Conservation (phyloP, 495 filamentous ascomycete species). For the Neurospora sp. region DNA sequence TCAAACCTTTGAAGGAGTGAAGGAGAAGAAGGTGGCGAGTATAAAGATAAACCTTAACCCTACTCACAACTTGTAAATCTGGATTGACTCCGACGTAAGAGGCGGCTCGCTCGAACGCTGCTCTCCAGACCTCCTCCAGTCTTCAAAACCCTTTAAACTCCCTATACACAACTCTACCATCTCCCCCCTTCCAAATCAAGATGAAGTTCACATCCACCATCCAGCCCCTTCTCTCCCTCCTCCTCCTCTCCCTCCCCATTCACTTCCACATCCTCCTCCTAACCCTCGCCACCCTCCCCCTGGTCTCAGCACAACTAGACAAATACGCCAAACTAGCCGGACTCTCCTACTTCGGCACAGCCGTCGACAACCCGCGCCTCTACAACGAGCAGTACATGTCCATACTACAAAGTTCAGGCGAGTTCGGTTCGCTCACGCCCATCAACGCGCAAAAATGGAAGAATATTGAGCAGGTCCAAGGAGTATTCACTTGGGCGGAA, state of each 20-base stretch:
- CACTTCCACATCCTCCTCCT: background rate
- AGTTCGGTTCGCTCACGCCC: constrained; percentile 47
- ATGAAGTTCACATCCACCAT: background rate
- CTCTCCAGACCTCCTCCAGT: background rate
- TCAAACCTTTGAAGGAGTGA: background rate
- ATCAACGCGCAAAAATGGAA: constrained; percentile 44
- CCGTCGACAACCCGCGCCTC: constrained; percentile 45
- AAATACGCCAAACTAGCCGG: constrained; percentile 39
- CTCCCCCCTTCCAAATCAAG: background rate
- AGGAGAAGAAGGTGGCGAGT: background rate
- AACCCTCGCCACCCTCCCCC: background rate
- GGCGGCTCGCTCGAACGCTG: background rate
- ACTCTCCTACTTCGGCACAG: constrained; percentile 46
- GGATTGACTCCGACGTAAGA: background rate
- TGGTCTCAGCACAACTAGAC: constrained; percentile 24
- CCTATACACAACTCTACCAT: background rate
- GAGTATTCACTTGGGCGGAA: constrained; percentile 35
- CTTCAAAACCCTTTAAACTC: background rate
- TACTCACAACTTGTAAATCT: background rate
- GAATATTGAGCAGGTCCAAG: constrained; percentile 23
- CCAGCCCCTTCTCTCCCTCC: background rate
- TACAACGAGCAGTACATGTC: constrained; percentile 37
- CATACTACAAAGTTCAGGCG: constrained; percentile 26
- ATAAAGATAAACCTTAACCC: no score
- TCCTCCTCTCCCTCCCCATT: background rate